These are phyloP conservation scores for Ophiosphaerella herpotricha DNA, from an alignment of 2,329 filamentous ascomycete species.

Conservation along the genomic window DNA sequence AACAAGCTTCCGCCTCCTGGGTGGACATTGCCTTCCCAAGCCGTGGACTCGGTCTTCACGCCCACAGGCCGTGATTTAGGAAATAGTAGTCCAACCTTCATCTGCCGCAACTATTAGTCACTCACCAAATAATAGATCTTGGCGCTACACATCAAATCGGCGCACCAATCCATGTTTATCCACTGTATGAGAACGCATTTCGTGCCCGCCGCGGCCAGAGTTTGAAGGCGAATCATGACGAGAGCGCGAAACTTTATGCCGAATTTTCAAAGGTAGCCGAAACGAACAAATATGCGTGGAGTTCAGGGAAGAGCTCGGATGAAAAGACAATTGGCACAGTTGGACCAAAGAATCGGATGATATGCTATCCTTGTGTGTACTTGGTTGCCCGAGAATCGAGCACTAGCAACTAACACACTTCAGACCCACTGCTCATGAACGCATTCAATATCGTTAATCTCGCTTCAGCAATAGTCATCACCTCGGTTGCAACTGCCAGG, in stretches of 20 bases:
- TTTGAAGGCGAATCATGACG: conserved; percentile 59
- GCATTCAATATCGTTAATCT: conserved; percentile 72
- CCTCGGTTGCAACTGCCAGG: conserved; percentile 59
- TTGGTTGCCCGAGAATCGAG: background rate
- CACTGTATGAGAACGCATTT: conserved; percentile 68
- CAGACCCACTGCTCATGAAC: conserved; percentile 72
- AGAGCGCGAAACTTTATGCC: conserved; percentile 65
- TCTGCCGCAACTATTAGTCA: conserved; percentile 14
- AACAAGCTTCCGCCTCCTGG: conserved; percentile 61
- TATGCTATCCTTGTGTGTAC: conserved; percentile 66
- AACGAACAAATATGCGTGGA: conserved; percentile 62
- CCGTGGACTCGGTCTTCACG: conserved; percentile 55
- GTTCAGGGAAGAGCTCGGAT: conserved; percentile 55
- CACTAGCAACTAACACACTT: background rate
- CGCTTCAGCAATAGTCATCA: conserved; percentile 64
- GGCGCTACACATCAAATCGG: conserved; percentile 64
- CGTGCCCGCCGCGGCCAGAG: conserved; percentile 62
- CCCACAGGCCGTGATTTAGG: conserved; percentile 55
- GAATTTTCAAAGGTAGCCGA: conserved; percentile 63
- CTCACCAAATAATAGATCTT: conserved; percentile 50
- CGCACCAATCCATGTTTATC: conserved; percentile 69
- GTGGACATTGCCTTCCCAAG: conserved; percentile 60
- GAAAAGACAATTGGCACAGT: conserved; percentile 60
- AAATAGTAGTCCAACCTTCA: conserved; percentile 43
- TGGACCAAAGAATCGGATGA: conserved; percentile 66